These are phyloP conservation scores for Artemisia annua DNA, from an alignment of 129 eudicot species.

Conservation along the genomic window DNA sequence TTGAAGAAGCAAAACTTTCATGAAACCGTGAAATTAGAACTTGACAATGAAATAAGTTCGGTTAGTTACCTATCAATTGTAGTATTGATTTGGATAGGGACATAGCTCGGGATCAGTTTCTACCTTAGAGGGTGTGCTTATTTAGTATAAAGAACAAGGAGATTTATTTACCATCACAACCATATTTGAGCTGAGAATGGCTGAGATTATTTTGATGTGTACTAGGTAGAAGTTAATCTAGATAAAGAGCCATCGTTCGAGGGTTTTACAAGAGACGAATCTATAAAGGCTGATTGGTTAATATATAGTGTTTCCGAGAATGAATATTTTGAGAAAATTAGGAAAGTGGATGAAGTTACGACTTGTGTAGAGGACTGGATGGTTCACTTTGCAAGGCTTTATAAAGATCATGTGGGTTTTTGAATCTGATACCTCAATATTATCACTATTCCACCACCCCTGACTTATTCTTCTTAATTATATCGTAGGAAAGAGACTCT, in stretches of 20 bases:
- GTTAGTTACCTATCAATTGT: conserved; percentile 70
- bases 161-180: conserved; percentile 93
- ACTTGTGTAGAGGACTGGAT: conserved; percentile 77
- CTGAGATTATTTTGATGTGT: conserved; percentile 62
- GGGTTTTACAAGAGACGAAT: conserved; percentile 28
- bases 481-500: no score
- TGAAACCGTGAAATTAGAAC: conserved; percentile 72
- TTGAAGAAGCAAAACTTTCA: conserved; percentile 57
- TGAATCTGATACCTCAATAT: conserved; percentile 53
- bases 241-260: conserved; percentile 81
- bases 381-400: conserved; percentile 74
- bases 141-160: conserved; percentile 81
- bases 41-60: conserved; percentile 84
- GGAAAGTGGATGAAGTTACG: conserved; percentile 39
- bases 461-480: no score
- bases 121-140: conserved; percentile 72
- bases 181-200: conserved; percentile 75
- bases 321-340: conserved; percentile 27
- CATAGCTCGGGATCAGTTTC: conserved; percentile 75
- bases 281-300: conserved; percentile 29
- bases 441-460: no score
- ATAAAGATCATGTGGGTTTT: conserved; percentile 88
- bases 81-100: conserved; percentile 71
- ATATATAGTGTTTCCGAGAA: conserved; percentile 38
- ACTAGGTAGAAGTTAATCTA: conserved; percentile 69